These are phyloP conservation scores for Megacollybia platyphylla DNA, from an alignment of 1,284 basidiomycete genomes.

Conservation along the genomic window DNA sequence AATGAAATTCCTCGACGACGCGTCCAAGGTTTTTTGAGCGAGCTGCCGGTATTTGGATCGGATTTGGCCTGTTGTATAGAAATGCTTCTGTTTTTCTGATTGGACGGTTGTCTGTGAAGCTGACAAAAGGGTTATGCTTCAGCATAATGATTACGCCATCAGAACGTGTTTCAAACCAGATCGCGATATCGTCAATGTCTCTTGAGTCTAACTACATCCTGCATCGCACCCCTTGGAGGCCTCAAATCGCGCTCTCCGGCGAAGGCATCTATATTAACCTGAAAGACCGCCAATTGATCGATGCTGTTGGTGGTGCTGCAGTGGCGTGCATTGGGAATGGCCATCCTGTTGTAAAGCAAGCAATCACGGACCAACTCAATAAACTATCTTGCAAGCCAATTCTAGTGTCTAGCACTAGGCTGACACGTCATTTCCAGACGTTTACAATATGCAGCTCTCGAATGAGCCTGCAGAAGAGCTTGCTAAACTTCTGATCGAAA, in stretches of 20 bases:
- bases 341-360: constrained; percentile 57
- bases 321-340: constrained; percentile 69
- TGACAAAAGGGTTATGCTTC: no score
- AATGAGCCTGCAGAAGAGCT: constrained; percentile 70
- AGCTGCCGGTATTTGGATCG: no score
- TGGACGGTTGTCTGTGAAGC: no score
- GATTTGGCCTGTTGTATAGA: no score
- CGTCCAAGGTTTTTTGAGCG: no score
- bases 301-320: constrained; percentile 67
- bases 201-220: constrained; percentile 11
- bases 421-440: constrained; percentile 31
- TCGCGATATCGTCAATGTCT: background rate
- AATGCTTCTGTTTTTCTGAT: no score
- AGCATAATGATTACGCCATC: no score
- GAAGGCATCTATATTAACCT: constrained; percentile 61
- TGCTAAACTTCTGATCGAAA: constrained; percentile 45
- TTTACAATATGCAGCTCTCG: constrained; percentile 72
- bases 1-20: constrained; percentile 16
- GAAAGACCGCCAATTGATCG: constrained; percentile 50
- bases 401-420: constrained; percentile 1
- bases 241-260: constrained; percentile 50
- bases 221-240: constrained; percentile 55
- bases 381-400: constrained; percentile 50
- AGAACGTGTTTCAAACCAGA: background rate
- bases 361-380: constrained; percentile 67